A percentile compares a stretch with the other conserved stretches of the same genome.
Conservation (phyloP, 306 rosid genomes). For the Oemleria cerasiformis region DNA sequence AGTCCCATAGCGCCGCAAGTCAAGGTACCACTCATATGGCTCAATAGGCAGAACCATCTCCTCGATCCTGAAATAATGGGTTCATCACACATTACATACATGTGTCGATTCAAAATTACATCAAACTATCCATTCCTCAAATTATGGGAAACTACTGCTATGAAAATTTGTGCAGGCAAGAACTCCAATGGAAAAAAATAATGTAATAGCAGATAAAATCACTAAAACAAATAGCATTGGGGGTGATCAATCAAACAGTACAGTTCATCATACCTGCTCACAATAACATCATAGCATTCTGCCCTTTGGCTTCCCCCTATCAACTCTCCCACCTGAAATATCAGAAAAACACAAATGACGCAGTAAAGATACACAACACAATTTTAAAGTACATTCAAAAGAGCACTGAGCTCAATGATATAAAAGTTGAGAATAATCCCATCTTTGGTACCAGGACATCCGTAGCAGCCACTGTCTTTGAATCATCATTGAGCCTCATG, state of each 20-base stretch:
- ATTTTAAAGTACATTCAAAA: not conserved
- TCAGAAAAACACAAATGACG: not conserved
- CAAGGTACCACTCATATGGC: conserved; percentile 98
- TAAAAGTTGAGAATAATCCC: not conserved
- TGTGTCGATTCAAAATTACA: not conserved
- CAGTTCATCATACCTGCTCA: conserved; percentile 42
- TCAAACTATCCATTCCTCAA: not conserved
- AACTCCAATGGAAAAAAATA: not conserved
- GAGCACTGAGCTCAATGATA: not conserved
- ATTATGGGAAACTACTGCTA: not conserved
- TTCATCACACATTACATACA: not conserved
- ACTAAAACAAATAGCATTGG: too few relatives aligned
- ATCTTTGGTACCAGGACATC: conserved; percentile 99
- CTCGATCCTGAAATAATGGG: conserved; percentile 51
- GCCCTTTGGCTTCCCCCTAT: conserved; percentile 98
- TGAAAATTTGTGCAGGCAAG: not conserved
- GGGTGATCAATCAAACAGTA: not conserved
- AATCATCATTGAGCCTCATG: conserved; percentile 92
- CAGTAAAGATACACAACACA: not conserved
- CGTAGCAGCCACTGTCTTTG: conserved; percentile 92
- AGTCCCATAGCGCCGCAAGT: conserved; percentile 86
- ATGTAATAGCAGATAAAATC: not conserved
- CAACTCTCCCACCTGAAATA: conserved; percentile 89
- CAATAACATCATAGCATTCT: conserved; percentile 75
- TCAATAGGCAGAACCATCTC: conserved; percentile 76